Percentiles rank a stretch among this genome's conserved stretches.
phyloP scores from a whole-genome alignment of 805 yeast species.

The Candida tibetensis region DNA sequence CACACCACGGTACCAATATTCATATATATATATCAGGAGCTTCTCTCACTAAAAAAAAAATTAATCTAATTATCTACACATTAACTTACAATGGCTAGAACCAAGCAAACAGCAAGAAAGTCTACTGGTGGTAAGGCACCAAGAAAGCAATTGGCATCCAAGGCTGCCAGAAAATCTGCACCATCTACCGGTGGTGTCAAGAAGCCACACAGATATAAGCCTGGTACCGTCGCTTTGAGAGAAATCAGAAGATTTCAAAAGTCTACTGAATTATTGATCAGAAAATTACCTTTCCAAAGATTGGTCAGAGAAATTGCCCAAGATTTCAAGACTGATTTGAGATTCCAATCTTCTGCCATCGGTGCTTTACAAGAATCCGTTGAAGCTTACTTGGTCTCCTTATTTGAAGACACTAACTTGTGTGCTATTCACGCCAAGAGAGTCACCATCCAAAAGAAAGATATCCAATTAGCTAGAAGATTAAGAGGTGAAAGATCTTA shows the following conservation, averaged over 20 bases:
- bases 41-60: neutral
- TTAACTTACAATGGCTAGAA: conserved; percentile 69
- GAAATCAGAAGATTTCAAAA: conserved; percentile 98
- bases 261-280: conserved; percentile 89
- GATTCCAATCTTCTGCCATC: conserved; percentile 96
- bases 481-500: conserved; percentile 95
- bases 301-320: conserved; percentile 94
- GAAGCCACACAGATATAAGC: conserved; percentile 95
- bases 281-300: conserved; percentile 97
- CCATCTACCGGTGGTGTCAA: conserved; percentile 92
- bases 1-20: neutral
- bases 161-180: conserved; percentile 91
- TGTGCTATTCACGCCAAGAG: conserved; percentile 99
- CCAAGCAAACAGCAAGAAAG: conserved; percentile 92
- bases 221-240: conserved; percentile 95
- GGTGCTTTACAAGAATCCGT: conserved; percentile 98
- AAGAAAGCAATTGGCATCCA: conserved; percentile 89
- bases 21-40: conserved; percentile 3
- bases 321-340: conserved; percentile 87
- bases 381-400: conserved; percentile 94
- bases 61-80: conserved; percentile 1
- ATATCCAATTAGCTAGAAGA: conserved; percentile 96
- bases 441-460: conserved; percentile 98
- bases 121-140: conserved; percentile 96
- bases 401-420: conserved; percentile 96